Evolutionary conservation across 1,284 basidiomycete species (phyloP).

Genomic region (Cryptococcus depauperatus): DNA sequence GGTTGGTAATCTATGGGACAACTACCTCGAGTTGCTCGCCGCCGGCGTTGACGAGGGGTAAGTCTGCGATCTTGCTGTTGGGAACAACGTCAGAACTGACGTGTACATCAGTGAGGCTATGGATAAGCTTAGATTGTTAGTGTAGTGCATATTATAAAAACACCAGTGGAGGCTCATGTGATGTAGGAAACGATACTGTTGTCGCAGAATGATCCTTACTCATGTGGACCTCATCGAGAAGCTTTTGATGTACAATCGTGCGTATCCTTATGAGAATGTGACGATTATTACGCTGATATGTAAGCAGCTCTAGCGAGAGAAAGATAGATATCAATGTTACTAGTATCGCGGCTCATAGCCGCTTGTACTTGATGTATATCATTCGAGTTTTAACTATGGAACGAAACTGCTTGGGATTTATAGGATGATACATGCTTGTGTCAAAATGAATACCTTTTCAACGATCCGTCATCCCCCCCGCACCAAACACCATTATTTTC

Average conservation of each 20-base stretch:
- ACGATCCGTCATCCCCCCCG: slow-evolving; percentile 34
- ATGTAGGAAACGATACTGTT: slow-evolving; percentile 75
- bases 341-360: neutral
- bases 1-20: slow-evolving; percentile 85
- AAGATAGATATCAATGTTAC: slow-evolving; percentile 5
- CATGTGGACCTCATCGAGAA: slow-evolving; percentile 92
- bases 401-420: no score
- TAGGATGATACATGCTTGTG: slow-evolving; percentile 2
- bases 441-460: slow-evolving; percentile 27
- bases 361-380: slow-evolving; percentile 4
- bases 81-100: neutral
- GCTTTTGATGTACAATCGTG: slow-evolving; percentile 90
- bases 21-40: slow-evolving; percentile 69
- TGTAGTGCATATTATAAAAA: neutral
- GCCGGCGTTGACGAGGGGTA: slow-evolving; percentile 78
- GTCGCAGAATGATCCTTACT: slow-evolving; percentile 92
- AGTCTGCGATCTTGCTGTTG: slow-evolving; percentile 26
- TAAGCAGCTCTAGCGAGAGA: slow-evolving; percentile 14
- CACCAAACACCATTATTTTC: slow-evolving; percentile 34
- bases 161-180: neutral
- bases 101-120: slow-evolving; percentile 66
- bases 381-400: neutral
- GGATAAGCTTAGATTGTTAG: slow-evolving; percentile 69
- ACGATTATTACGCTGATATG: neutral
- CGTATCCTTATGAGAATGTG: slow-evolving; percentile 48